phyloP scores from a whole-genome alignment of 805 yeast genomes.

The Candida saitoana region DNA sequence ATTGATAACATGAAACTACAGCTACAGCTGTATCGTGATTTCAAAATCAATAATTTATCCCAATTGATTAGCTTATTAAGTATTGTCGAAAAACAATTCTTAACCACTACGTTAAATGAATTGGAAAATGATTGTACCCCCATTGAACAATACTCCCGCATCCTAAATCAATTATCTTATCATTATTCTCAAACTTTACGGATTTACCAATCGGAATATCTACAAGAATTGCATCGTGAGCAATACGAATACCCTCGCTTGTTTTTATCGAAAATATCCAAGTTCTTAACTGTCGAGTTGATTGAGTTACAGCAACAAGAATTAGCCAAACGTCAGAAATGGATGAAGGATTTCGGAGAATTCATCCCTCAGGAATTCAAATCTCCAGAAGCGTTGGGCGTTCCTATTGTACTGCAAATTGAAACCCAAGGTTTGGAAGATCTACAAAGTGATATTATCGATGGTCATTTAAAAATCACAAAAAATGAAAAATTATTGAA shows the following conservation, averaged over 20 bases:
- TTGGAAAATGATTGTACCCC: conserved; percentile 11
- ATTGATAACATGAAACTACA: conserved; percentile 14
- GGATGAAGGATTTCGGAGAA: conserved; percentile 38
- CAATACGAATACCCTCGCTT: conserved; percentile 35
- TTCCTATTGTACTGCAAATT: conserved; percentile 38
- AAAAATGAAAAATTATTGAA: conserved; percentile 20
- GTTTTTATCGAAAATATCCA: conserved; percentile 26
- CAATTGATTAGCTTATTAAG: conserved; percentile 19
- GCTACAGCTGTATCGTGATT: conserved; percentile 14
- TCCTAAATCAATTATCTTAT: conserved; percentile 25
- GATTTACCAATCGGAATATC: conserved; percentile 32
- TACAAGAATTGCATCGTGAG: conserved; percentile 37
- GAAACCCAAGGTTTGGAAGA: conserved; percentile 40
- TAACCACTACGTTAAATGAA: conserved; percentile 6
- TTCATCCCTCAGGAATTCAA: conserved; percentile 37
- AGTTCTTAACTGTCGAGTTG: conserved; percentile 32
- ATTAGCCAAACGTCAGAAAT: conserved; percentile 27
- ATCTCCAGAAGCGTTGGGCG: conserved; percentile 33
- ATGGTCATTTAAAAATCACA: conserved; percentile 13
- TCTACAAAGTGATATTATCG: conserved; percentile 12
- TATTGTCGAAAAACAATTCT: conserved; percentile 10
- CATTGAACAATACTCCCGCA: conserved; percentile 19
- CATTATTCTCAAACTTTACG: conserved; percentile 34
- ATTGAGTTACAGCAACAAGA: conserved; percentile 30
- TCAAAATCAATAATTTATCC: conserved; percentile 24